Percentiles rank a stretch among this genome's conserved stretches.
These are phyloP conservation scores for Eimeria sp. DNA, from an alignment of 169 alveolate genomes.

Conservation along the genomic window DNA sequence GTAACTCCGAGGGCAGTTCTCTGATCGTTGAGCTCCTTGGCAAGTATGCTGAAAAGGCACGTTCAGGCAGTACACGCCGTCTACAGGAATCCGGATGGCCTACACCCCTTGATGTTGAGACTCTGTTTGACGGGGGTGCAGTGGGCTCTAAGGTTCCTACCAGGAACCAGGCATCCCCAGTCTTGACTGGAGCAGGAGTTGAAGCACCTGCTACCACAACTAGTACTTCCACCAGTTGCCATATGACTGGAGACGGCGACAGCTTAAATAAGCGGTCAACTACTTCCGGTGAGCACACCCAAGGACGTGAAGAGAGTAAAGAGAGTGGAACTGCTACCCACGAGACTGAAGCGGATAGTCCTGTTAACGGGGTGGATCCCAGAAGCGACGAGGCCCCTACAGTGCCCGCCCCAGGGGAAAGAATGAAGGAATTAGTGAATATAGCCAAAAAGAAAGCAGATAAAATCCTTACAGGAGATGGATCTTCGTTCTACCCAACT, in stretches of 20 bases:
- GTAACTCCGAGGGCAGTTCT: background rate
- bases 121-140: background rate
- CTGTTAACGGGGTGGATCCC: background rate
- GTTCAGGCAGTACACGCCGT: background rate
- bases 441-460: background rate
- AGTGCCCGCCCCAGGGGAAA: background rate
- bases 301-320: background rate
- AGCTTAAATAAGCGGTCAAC: background rate
- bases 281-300: background rate
- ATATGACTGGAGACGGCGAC: background rate
- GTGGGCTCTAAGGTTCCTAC: background rate
- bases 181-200: background rate
- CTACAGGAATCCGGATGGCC: background rate
- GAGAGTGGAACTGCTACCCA: background rate
- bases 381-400: background rate
- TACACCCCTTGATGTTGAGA: background rate
- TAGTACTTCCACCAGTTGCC: background rate
- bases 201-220: background rate
- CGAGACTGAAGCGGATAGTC: background rate
- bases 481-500: constrained; percentile 28
- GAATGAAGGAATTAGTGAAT: background rate
- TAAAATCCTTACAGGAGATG: background rate
- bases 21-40: background rate
- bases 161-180: background rate
- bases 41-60: constrained; percentile 12